Evolutionary conservation across 192 early-diverging fungal genomes (phyloP), one percentile per base, ranked within the genome.

Genomic region (Cetraspora pellucida): DNA sequence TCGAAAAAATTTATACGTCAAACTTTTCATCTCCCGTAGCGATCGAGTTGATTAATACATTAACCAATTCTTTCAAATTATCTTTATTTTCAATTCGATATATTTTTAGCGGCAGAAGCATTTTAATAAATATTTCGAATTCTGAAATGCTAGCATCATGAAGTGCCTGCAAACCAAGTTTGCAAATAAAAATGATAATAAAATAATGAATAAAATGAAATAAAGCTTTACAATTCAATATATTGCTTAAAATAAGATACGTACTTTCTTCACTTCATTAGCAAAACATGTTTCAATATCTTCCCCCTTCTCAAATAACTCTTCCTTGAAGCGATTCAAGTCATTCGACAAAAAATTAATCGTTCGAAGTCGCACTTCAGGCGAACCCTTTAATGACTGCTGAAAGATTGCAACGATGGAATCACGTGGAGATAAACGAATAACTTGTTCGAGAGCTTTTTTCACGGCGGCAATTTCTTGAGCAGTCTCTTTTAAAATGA

Each of bases 381-480:
- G 17, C 13, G 72, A 73, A 0, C 69, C 66, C 11, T 71, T 71
- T n/a, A 77, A 16, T 23, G 77, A 25, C 30, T 70, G 65, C 4
- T 52, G 30, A 21, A 77, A 71, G 37, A 77, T 77, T 19, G 47
- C 55, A 16, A 23, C 23, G n/a, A 77, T 71, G 10, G 77, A 52
- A 23, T 21, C 66, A 19, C 44, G 59, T 28, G 77, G 77, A 16
- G 71, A 67, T 44, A 69, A 47, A 16, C 64, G 65, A 31, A 77
- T 69, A 44, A 77, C 77, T 57, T 57, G 31, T 13, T 70, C 66
- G 13, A 77, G 27, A 43, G 77, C 77, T 43, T 77, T 67, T 46
- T 70, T 77, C 5, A 77, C 77, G 13, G 67, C 69, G 19, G 54
- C 44, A 27, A 77, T 45, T 60, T 77, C 77, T 28, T 71, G 72